Evolutionary conservation across 2,329 filamentous ascomycete genomes (phyloP), one percentile per base, ranked within the genome.

Genomic region (Venturia asperata): DNA sequence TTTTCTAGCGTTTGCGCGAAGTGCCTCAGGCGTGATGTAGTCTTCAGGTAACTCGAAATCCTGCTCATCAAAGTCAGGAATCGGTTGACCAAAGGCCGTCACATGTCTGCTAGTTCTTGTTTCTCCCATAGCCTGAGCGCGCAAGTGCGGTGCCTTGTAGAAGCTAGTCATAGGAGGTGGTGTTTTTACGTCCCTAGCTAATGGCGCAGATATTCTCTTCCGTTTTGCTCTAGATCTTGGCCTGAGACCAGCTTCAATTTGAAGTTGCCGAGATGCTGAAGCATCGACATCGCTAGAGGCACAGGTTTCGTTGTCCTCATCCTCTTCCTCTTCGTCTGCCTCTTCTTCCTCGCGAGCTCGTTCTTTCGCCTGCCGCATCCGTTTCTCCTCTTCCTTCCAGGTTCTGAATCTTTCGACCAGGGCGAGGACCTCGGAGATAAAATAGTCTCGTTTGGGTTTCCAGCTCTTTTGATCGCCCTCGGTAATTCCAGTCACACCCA

Each of bases 341-440:
- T 77, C 74, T 37, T 77, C 71, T n/a, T 75, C 75, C 62, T 71
- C 74, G 42, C 73, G 15, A 75, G 77, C 34, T 74, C 77, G 19
- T 39, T 79, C 79, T n/a, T 74, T 78, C 21, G 80, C 78, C 17
- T 82, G 49, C 19, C 60, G 91, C 67, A 90, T 81, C 55, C 88
- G 85, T 78, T 92, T 95, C 75, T 99, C 94, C 73, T 96, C 91
- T 67, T 92, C 84, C 68, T 87, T 92, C 92, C 92, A 97, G 64
- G 85, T 81, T 62, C 87, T 85, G 74, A 97, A 97, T 74, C 97
- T 97, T 68, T 91, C 86, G 24, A 97, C 82, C 39, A 97, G 87
- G 0, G 83, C 83, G 68, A 91, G 83, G 66, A 95, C 92, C 67
- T 95, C 91, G 65, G 82, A 84, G 70, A 97, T 88, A 73, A 97